Evolutionary conservation across 2,329 filamentous ascomycete genomes (phyloP).

Genomic region (Aspergillus tanneri): DNA sequence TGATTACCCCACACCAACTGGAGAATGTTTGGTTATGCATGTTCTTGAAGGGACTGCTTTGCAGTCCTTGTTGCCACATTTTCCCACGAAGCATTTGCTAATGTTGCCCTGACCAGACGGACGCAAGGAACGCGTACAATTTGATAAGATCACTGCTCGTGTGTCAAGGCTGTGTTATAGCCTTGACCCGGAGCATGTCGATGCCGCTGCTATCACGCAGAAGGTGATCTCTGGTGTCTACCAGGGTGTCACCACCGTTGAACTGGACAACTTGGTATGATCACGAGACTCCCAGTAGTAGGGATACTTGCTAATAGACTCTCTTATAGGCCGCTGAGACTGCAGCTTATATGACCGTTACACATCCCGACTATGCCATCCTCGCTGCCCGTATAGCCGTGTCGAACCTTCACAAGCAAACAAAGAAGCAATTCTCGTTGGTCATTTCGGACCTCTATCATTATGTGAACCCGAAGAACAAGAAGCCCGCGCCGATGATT

Average conservation of each 20-base stretch:
- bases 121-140: conserved; percentile 99
- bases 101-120: conserved; percentile 64
- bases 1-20: no score
- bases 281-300: not conserved
- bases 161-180: conserved; percentile 97
- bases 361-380: conserved; percentile 97
- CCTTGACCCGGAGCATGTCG: conserved; percentile 90
- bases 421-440: conserved; percentile 98
- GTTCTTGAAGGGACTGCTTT: not conserved
- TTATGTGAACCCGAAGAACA: conserved; percentile 94
- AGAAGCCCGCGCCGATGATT: conserved; percentile 85
- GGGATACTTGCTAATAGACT: conserved; percentile 23
- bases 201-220: conserved; percentile 96
- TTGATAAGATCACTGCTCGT: conserved; percentile 99
- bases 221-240: conserved; percentile 99
- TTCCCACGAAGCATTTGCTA: conserved; percentile 17
- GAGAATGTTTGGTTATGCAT: not conserved
- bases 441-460: conserved; percentile 91
- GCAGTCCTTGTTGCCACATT: conserved; percentile 19
- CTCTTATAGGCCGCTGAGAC: conserved; percentile 83
- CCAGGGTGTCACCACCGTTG: conserved; percentile 92
- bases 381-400: conserved; percentile 97
- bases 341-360: conserved; percentile 99
- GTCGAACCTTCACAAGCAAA: conserved; percentile 99
- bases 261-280: conserved; percentile 92